phyloP scores from a whole-genome alignment of 768 basidiomycete species.

The Strobilomyces confusus region DNA sequence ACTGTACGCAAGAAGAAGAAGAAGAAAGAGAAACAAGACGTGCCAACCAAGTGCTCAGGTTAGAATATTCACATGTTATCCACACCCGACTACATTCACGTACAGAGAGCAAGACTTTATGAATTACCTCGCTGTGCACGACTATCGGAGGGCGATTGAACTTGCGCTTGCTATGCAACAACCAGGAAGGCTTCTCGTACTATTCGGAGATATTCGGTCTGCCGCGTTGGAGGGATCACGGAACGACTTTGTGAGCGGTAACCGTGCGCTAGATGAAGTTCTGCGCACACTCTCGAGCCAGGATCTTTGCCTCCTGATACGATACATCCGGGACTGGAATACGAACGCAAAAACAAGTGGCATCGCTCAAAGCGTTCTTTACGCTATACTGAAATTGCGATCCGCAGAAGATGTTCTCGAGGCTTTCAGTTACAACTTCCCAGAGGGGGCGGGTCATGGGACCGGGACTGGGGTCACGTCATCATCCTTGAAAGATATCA shows the following conservation, averaged over 20 bases:
- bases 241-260: conserved; percentile 55
- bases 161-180: conserved; percentile 92
- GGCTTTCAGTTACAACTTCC: conserved; percentile 45
- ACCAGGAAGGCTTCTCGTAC: conserved; percentile 76
- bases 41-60: conserved; percentile 78
- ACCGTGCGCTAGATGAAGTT: conserved; percentile 73
- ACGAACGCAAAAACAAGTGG: conserved; percentile 83
- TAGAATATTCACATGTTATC: conserved; percentile 28
- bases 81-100: conserved; percentile 7
- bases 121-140: conserved; percentile 83
- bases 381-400: conserved; percentile 75
- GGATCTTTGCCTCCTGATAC: conserved; percentile 78
- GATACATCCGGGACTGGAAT: conserved; percentile 90
- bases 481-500: conserved; percentile 58
- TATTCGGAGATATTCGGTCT: conserved; percentile 67
- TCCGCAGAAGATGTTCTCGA: conserved; percentile 68
- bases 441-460: conserved; percentile 10
- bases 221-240: conserved; percentile 15
- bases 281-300: conserved; percentile 63
- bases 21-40: conserved; percentile 70
- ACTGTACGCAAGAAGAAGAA: conserved; percentile 84
- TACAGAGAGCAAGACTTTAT: conserved; percentile 93
- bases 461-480: conserved; percentile 23
- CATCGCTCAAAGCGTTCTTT: conserved; percentile 81
- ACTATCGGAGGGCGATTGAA: conserved; percentile 88